Evolutionary conservation across 2,329 filamentous ascomycete genomes (phyloP).

Genomic region (Seiridium unicorne): DNA sequence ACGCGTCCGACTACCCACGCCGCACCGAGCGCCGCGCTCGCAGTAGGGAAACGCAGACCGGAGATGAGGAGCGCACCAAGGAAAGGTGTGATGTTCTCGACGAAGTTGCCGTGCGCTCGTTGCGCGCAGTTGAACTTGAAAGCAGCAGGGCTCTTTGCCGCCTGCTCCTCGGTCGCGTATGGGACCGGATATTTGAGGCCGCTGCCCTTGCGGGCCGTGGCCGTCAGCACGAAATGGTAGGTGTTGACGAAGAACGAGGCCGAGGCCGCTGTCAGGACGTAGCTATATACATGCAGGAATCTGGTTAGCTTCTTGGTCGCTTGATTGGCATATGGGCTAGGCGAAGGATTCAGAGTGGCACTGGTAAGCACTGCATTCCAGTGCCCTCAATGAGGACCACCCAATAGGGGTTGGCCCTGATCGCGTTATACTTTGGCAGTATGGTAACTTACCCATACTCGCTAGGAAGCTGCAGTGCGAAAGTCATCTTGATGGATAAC

Average conservation of each 20-base stretch:
- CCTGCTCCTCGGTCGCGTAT: conserved; percentile 55
- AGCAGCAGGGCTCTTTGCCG: conserved; percentile 52
- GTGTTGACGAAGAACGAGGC: conserved; percentile 58
- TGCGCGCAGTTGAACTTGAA: conserved; percentile 59
- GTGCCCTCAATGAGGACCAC: neutral
- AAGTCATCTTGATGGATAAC: conserved; percentile 34
- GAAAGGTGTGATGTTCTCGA: conserved; percentile 57
- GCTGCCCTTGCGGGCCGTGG: conserved; percentile 47
- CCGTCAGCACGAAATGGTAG: conserved; percentile 48
- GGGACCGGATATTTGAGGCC: conserved; percentile 55
- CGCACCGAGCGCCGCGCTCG: conserved; percentile 46
- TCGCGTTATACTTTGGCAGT: neutral
- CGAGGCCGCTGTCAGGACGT: conserved; percentile 58
- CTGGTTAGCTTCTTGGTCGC: no score
- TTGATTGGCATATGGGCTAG: no score
- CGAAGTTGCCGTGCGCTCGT: conserved; percentile 62
- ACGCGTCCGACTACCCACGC: conserved; percentile 52
- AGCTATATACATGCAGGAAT: conserved; percentile 38
- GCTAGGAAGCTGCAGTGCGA: conserved; percentile 41
- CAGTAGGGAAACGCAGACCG: conserved; percentile 53
- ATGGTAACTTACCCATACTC: conserved; percentile 47
- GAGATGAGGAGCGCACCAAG: conserved; percentile 53
- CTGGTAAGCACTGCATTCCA: neutral
- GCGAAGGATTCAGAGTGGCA: no score
- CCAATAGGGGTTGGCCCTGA: neutral